A percentile compares a stretch with the other conserved stretches of the same genome.
Conservation (phyloP, 2,329 filamentous ascomycete genomes). For the Colletotrichum sp. region DNA sequence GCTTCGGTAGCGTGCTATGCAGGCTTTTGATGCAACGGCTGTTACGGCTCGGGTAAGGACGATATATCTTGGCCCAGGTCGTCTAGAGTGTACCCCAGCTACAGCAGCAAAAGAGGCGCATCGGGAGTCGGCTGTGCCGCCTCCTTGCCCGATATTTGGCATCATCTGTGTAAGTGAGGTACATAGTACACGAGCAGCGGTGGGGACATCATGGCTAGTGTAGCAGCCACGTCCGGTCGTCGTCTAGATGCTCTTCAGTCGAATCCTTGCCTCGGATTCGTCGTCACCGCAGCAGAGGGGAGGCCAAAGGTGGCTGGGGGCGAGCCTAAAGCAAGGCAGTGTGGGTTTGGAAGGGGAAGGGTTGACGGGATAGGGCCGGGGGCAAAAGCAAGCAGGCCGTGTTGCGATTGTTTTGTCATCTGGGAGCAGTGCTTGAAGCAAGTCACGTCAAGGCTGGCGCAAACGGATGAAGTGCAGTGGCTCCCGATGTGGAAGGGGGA, state of each 20-base stretch:
- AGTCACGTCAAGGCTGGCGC: constrained; percentile 11
- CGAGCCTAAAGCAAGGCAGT: background rate
- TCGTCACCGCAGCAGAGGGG: background rate
- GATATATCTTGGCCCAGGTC: background rate
- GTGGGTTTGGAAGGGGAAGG: background rate
- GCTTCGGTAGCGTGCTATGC: background rate
- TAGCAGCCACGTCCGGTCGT: background rate
- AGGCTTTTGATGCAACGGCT: background rate
- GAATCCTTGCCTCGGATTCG: background rate
- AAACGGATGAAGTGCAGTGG: background rate
- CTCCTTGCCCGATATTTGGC: background rate
- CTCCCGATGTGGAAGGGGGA: background rate
- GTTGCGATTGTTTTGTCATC: background rate
- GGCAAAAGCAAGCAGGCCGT: background rate
- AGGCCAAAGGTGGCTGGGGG: background rate
- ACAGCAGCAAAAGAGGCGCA: background rate
- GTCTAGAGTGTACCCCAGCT: background rate
- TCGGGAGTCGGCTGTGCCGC: background rate
- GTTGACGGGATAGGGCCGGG: background rate
- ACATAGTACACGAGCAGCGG: background rate
- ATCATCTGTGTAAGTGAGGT: background rate
- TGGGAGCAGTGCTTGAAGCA: background rate
- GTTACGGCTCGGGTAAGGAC: background rate
- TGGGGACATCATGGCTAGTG: background rate
- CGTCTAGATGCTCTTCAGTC: background rate